Evolutionary conservation across 179 eudicot genomes (phyloP), one percentile per base, ranked within the genome.

Genomic region (Carnegiea gigantea): DNA sequence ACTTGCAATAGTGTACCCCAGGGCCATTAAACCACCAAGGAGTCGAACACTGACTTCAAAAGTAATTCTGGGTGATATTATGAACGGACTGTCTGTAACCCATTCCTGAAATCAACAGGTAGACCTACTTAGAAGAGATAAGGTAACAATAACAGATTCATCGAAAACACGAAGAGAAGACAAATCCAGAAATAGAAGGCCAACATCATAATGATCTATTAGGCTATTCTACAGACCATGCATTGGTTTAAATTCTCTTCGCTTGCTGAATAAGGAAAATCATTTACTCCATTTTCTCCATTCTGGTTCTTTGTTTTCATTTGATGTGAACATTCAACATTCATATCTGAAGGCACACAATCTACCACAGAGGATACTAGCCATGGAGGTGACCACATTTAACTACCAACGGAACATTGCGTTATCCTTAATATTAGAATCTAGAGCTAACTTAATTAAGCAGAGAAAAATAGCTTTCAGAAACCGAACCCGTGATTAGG

Each of bases 31-130:
- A 76, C 99, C 99, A 82, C 99, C 99, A 70, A 95, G 95, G 86
- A 95, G 98, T 60, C 98, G 98, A 38, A 95, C 99, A 73, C 97
- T 93, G 57, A 95, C 99, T 90, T 95, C 98, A 86, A 95, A 95
- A 76, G 94, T 92, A 72, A 95, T 93, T 84, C 99, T 90, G 79
- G 99, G 99, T 53, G 99, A 95, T 88, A 95, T 95, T 73, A 95
- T 95, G 80, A 95, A 95, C 15, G 98, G 99, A 83, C 89, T 89
- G 85, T 95, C 99, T 4, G 97, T 93, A 43, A 95, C 99, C 98
- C 99, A 93, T 86, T 95, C 99, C 99, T 95, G 95, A 86, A 92
- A 90, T 73, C 75, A 73, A 73, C 76, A 86, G 48, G 79, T 30
- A 78, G 59, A 79, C 70, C 48, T 60, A 71, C 77, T 77, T 62